Percentiles rank a stretch among this genome's conserved stretches.
Conservation (phyloP, 768 basidiomycete species). For the Macrolepiota dolichaula region DNA sequence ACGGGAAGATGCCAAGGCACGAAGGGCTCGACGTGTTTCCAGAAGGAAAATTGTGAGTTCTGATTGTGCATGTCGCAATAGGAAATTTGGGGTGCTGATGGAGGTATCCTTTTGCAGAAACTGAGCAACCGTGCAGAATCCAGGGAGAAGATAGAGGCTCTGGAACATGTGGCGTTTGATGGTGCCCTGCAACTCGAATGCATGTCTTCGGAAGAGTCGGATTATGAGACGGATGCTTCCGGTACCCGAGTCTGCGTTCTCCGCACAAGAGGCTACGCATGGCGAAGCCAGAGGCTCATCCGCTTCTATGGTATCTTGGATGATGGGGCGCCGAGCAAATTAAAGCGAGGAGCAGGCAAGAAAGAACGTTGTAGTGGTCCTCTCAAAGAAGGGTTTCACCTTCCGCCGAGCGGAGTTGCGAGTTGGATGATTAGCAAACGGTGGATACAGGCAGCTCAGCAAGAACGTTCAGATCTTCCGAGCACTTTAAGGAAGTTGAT, state of each 20-base stretch:
- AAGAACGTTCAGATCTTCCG: constrained; percentile 44
- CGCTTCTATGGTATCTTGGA: constrained; percentile 62
- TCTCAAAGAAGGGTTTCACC: constrained; percentile 49
- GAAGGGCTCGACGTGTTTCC: constrained; percentile 54
- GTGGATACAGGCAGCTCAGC: constrained; percentile 48
- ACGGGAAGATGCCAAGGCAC: constrained; percentile 60
- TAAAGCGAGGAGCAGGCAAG: constrained; percentile 57
- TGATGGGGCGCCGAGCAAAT: constrained; percentile 47
- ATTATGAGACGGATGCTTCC: constrained; percentile 36
- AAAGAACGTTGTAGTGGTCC: constrained; percentile 52
- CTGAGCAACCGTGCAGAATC: constrained; percentile 60
- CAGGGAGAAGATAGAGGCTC: constrained; percentile 47
- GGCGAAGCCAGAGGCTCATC: constrained; percentile 66
- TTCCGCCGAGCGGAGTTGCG: constrained; percentile 64
- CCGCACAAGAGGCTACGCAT: constrained; percentile 54
- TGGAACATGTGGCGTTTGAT: constrained; percentile 66
- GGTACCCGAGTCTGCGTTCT: constrained; percentile 25
- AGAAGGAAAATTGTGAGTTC: constrained; percentile 61
- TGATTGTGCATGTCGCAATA: constrained; percentile 3
- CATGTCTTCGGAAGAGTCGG: constrained; percentile 81
- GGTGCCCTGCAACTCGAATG: constrained; percentile 70
- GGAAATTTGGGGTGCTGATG: constrained; percentile 11
- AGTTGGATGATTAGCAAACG: constrained; percentile 75
- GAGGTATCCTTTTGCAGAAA: constrained; percentile 45
- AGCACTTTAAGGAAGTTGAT: constrained; percentile 40